These are phyloP conservation scores for Zygoascus biomembranicola DNA, from an alignment of 805 yeast species.

Conservation along the genomic window DNA sequence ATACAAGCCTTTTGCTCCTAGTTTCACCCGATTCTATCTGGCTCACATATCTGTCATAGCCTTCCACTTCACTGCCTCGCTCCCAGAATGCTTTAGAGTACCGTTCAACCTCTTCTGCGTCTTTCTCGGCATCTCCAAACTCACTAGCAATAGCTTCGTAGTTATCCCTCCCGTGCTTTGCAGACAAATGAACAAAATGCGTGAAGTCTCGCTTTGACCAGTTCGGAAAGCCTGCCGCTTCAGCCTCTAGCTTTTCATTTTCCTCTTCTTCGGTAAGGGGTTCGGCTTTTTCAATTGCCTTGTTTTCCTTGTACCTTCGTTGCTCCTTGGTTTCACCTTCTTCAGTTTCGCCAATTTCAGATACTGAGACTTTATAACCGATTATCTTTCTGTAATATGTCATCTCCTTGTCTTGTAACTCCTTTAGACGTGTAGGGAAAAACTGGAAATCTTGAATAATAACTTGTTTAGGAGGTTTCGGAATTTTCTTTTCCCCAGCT, in stretches of 20 bases:
- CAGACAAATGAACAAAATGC: slow-evolving; percentile 63
- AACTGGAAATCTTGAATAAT: slow-evolving; percentile 84
- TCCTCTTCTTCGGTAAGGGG: slow-evolving; percentile 76
- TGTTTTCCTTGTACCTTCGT: slow-evolving; percentile 40
- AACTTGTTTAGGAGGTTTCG: slow-evolving; percentile 76
- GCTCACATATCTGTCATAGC: slow-evolving; percentile 72
- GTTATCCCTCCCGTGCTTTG: slow-evolving; percentile 73
- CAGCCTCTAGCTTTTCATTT: slow-evolving; percentile 49
- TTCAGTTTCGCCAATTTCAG: slow-evolving; percentile 32
- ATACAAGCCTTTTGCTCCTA: slow-evolving; percentile 48
- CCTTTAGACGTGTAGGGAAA: slow-evolving; percentile 61
- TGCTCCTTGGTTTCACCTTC: slow-evolving; percentile 40
- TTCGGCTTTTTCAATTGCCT: slow-evolving; percentile 63
- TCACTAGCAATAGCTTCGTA: slow-evolving; percentile 63
- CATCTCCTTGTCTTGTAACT: slow-evolving; percentile 72
- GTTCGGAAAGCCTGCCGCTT: slow-evolving; percentile 59
- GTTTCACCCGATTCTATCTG: slow-evolving; percentile 90
- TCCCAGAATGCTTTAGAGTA: slow-evolving; percentile 79
- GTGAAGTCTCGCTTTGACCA: slow-evolving; percentile 87
- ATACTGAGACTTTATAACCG: slow-evolving; percentile 52
- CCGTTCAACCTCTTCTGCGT: slow-evolving; percentile 65
- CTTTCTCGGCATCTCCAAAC: slow-evolving; percentile 61
- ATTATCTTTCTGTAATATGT: slow-evolving; percentile 64
- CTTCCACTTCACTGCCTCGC: slow-evolving; percentile 69
- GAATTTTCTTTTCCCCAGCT: slow-evolving; percentile 39